A percentile compares a stretch with the other conserved stretches of the same genome.
phyloP scores from a whole-genome alignment of 2,329 filamentous ascomycete species.

The Cladosporium phlei region DNA sequence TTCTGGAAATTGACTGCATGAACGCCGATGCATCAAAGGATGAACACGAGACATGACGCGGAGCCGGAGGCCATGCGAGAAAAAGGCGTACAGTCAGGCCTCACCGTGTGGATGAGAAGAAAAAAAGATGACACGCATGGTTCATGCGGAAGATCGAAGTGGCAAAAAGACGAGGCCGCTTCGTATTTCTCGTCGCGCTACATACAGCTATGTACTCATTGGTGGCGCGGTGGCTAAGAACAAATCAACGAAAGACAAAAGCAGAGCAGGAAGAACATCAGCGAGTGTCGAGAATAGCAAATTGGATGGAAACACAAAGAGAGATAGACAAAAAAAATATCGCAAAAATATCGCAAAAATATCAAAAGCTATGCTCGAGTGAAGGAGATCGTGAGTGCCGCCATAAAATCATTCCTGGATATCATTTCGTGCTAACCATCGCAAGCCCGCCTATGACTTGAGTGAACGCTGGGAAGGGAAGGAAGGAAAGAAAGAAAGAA shows the following conservation, averaged over 20 bases:
- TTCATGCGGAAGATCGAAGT: no score
- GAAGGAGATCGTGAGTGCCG: constrained; percentile 8
- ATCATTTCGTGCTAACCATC: constrained; percentile 1
- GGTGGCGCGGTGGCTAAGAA: not conserved
- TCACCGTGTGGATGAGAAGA: not conserved
- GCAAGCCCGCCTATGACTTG: no score
- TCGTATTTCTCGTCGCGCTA: no score
- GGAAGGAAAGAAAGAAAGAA: no score
- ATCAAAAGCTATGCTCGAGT: no score
- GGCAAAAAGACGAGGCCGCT: no score
- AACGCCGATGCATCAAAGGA: constrained; percentile 2
- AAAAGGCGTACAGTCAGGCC: not conserved
- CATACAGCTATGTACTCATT: constrained; percentile 13
- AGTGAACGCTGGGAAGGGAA: no score
- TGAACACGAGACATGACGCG: constrained; percentile 6
- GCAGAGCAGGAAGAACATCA: no score
- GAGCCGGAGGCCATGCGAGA: not conserved
- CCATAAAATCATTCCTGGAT: constrained; percentile 11
- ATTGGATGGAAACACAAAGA: no score
- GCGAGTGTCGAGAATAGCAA: not conserved
- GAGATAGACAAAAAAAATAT: not conserved
- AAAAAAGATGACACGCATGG: not conserved
- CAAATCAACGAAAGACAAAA: not conserved
- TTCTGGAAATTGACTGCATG: constrained; percentile 1
- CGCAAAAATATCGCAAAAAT: not conserved